phyloP scores from a whole-genome alignment of 2,329 filamentous ascomycete genomes.

The Teratosphaeriaceae sp. region DNA sequence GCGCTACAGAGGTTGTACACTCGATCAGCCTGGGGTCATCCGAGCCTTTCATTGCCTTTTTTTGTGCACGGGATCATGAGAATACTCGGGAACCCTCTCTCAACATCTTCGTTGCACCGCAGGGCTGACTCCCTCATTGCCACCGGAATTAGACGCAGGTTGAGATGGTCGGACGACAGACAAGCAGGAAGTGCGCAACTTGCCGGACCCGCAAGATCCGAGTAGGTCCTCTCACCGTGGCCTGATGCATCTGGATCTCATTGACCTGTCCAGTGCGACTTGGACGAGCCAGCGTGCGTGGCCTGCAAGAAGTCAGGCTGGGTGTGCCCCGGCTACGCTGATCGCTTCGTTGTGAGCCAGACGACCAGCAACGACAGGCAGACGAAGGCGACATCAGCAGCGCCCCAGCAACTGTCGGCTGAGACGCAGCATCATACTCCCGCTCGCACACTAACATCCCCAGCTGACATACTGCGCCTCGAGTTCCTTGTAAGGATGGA shows the following conservation, averaged over 20 bases:
- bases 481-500: slow-evolving; percentile 2
- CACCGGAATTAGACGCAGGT: too few species aligned
- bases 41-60: too few species aligned
- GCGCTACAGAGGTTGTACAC: too few species aligned
- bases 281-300: neutral
- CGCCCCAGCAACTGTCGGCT: neutral
- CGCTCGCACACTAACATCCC: neutral
- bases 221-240: too few species aligned
- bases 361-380: neutral
- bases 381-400: too few species aligned
- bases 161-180: slow-evolving; percentile 2
- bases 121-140: too few species aligned
- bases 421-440: neutral
- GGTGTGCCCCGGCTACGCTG: slow-evolving; percentile 1
- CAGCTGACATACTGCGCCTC: neutral
- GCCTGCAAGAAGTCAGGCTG: slow-evolving; percentile 1
- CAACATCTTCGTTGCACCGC: too few species aligned
- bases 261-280: neutral
- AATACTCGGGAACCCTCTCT: too few species aligned
- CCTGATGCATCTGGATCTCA: too few species aligned
- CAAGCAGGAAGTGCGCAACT: neutral
- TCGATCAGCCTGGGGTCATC: too few species aligned
- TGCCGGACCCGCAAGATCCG: slow-evolving; percentile 2
- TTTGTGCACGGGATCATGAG: too few species aligned
- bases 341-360: neutral